Evolutionary conservation across 352 stramenopile species (phyloP).

Genomic region (Phytophthora ohioensis): DNA sequence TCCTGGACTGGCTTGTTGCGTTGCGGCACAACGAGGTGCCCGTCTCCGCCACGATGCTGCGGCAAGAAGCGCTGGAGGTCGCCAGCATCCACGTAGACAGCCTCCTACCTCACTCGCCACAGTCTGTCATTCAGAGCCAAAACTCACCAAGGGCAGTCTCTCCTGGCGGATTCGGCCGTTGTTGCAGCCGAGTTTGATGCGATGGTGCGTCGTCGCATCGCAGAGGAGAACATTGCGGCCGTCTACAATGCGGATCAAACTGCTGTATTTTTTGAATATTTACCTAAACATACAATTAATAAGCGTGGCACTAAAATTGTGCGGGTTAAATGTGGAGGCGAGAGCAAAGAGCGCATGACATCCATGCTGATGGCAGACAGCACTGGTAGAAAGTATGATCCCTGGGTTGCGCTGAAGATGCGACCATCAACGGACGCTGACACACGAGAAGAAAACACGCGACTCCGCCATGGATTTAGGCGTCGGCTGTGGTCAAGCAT

Average conservation of each 20-base stretch:
- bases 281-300: constrained; percentile 32
- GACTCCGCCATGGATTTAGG: constrained; percentile 39
- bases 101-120: constrained; percentile 4
- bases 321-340: constrained; percentile 28
- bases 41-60: background rate
- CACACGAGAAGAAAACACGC: constrained; percentile 22
- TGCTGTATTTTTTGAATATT: constrained; percentile 33
- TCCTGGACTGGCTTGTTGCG: background rate
- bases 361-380: constrained; percentile 26
- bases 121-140: constrained; percentile 9
- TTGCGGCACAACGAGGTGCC: background rate
- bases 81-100: constrained; percentile 5
- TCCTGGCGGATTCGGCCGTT: background rate
- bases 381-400: constrained; percentile 18
- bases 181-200: constrained; percentile 11
- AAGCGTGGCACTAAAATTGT: constrained; percentile 20
- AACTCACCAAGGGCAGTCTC: constrained; percentile 15
- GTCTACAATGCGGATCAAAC: constrained; percentile 39
- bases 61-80: background rate
- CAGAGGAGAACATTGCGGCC: constrained; percentile 8
- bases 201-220: constrained; percentile 8
- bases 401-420: constrained; percentile 36
- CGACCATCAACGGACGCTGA: constrained; percentile 8
- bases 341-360: constrained; percentile 30
- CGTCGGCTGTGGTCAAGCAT: constrained; percentile 17